phyloP scores from a whole-genome alignment of 129 eudicot genomes.

The Mikania micrantha region DNA sequence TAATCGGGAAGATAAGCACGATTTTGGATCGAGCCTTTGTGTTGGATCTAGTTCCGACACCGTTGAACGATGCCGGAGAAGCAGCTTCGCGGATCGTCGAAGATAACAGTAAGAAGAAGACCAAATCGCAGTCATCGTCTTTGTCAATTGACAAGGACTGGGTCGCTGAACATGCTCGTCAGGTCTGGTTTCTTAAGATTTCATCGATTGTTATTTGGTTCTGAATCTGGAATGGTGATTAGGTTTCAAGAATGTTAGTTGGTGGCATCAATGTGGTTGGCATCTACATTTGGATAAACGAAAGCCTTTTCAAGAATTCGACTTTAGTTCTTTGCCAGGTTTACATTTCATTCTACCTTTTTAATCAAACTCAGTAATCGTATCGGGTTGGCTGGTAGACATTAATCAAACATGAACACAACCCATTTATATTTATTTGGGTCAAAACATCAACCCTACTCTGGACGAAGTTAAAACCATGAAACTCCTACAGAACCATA shows the following conservation, averaged over 20 bases:
- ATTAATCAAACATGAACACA: no score
- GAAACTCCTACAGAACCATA: no score
- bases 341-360: background rate
- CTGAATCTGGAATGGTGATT: slow-evolving; percentile 17
- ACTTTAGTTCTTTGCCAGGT: slow-evolving; percentile 85
- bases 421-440: no score
- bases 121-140: slow-evolving; percentile 42
- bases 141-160: slow-evolving; percentile 71
- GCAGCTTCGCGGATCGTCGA: slow-evolving; percentile 52
- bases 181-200: slow-evolving; percentile 33
- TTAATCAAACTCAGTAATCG: no score
- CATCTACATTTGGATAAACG: slow-evolving; percentile 72
- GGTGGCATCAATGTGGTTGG: slow-evolving; percentile 95
- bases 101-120: slow-evolving; percentile 39
- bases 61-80: slow-evolving; percentile 64
- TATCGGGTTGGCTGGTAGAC: no score
- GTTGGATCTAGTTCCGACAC: slow-evolving; percentile 72
- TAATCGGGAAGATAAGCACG: slow-evolving; percentile 59
- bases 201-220: no score
- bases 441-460: no score
- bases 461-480: no score
- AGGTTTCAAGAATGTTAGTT: slow-evolving; percentile 91
- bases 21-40: slow-evolving; percentile 56
- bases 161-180: slow-evolving; percentile 93
- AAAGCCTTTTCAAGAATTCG: slow-evolving; percentile 73